These are phyloP conservation scores for bread wheat (Triticum aestivum) DNA, from an alignment of 176 grass and related monocot species.

Conservation along the genomic window IWGSC_CS_RefSeq_v2.1 NC_057807.1:664327384-664327883, in stretches of 20 bases:
- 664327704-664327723: background rate
- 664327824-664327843: slow-evolving; percentile 19
- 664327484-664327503: slow-evolving; percentile 26
- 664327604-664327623: slow-evolving; percentile 47
- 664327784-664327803: background rate
- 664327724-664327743: slow-evolving; percentile 11
- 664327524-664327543: slow-evolving; percentile 41
- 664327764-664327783: background rate
- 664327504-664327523: slow-evolving; percentile 58
- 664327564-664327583: slow-evolving; percentile 69
- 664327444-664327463: slow-evolving; percentile 6
- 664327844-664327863: slow-evolving; percentile 20
- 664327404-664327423: slow-evolving; percentile 67
- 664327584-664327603: slow-evolving; percentile 69
- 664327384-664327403: slow-evolving; percentile 89
- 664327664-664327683: background rate
- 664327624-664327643: slow-evolving; percentile 63
- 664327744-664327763: slow-evolving; percentile 1
- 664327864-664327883: slow-evolving; percentile 70
- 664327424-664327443: slow-evolving; percentile 17
- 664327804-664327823: slow-evolving; percentile 10
- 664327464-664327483: background rate
- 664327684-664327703: background rate
- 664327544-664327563: slow-evolving; percentile 55
- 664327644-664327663: slow-evolving; percentile 47